phyloP scores from a whole-genome alignment of 2,329 filamentous ascomycete species.

The Botrytis squamosa region DNA sequence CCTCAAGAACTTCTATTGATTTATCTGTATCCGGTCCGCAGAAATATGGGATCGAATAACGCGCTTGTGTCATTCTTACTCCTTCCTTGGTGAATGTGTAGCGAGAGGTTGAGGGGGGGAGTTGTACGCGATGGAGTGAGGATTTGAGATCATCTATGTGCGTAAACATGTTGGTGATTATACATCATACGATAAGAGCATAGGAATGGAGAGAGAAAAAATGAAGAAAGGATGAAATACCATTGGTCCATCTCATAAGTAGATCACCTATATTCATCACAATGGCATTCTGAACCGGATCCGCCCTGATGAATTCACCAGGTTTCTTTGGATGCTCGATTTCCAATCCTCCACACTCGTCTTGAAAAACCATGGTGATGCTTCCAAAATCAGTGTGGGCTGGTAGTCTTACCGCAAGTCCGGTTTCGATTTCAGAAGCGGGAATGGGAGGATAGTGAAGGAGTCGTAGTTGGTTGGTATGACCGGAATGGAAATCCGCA shows the following conservation, averaged over 20 bases:
- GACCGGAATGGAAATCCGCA: slow-evolving; percentile 51
- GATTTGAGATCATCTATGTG: slow-evolving; percentile 49
- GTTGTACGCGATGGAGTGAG: slow-evolving; percentile 52
- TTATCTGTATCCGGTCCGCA: slow-evolving; percentile 50
- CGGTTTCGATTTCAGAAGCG: slow-evolving; percentile 44
- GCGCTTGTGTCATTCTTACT: slow-evolving; percentile 47
- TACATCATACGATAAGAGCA: background rate
- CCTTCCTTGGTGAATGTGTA: slow-evolving; percentile 38
- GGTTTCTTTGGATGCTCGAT: slow-evolving; percentile 45
- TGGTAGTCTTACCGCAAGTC: slow-evolving; percentile 47
- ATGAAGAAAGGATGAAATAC: slow-evolving; percentile 34
- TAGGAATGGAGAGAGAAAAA: background rate
- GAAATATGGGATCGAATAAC: slow-evolving; percentile 63
- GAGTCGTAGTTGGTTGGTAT: slow-evolving; percentile 59
- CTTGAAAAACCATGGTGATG: slow-evolving; percentile 54
- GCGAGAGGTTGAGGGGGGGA: slow-evolving; percentile 45
- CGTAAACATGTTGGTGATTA: background rate
- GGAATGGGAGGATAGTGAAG: slow-evolving; percentile 57
- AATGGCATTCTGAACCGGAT: slow-evolving; percentile 43
- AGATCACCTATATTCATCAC: slow-evolving; percentile 52
- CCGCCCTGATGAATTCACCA: slow-evolving; percentile 45
- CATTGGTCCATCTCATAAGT: slow-evolving; percentile 51
- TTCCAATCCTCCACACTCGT: slow-evolving; percentile 51
- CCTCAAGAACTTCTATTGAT: slow-evolving; percentile 52
- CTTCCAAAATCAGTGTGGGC: slow-evolving; percentile 53